Percentiles rank a stretch among this genome's conserved stretches.
Conservation (phyloP, 176 grass and related monocot species). For the Ananas comosus region DNA sequence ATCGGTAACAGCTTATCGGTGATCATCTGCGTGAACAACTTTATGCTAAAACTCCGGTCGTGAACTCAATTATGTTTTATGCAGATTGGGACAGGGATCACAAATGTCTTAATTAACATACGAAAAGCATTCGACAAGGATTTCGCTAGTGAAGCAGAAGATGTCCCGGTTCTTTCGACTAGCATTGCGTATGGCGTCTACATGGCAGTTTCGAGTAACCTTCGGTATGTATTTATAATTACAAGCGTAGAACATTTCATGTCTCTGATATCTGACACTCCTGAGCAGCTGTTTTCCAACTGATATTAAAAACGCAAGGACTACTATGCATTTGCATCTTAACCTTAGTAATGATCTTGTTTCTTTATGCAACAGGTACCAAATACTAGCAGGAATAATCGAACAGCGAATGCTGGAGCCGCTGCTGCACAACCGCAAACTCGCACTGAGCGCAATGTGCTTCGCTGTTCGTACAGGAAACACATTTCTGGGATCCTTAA, state of each 20-base stretch:
- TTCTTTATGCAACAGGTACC: constrained; percentile 53
- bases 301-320: no score
- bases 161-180: constrained; percentile 66
- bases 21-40: not conserved
- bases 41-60: not conserved
- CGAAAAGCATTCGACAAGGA: constrained; percentile 59
- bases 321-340: not conserved
- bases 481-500: constrained; percentile 83
- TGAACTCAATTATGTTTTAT: constrained; percentile 10
- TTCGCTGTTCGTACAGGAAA: constrained; percentile 96
- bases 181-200: constrained; percentile 91
- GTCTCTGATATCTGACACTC: not conserved
- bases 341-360: constrained; percentile 17
- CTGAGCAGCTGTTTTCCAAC: not conserved
- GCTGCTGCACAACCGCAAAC: constrained; percentile 65
- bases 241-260: no score
- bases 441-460: constrained; percentile 52
- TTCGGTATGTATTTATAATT: constrained; percentile 40
- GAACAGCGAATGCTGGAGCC: constrained; percentile 94
- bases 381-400: constrained; percentile 78
- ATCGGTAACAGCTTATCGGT: not conserved
- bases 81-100: constrained; percentile 74
- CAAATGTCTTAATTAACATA: constrained; percentile 84
- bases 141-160: constrained; percentile 49
- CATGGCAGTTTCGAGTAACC: constrained; percentile 96